Conservation (phyloP, 2,329 filamentous ascomycete genomes). For the Trichophyton schoenleinii region DNA sequence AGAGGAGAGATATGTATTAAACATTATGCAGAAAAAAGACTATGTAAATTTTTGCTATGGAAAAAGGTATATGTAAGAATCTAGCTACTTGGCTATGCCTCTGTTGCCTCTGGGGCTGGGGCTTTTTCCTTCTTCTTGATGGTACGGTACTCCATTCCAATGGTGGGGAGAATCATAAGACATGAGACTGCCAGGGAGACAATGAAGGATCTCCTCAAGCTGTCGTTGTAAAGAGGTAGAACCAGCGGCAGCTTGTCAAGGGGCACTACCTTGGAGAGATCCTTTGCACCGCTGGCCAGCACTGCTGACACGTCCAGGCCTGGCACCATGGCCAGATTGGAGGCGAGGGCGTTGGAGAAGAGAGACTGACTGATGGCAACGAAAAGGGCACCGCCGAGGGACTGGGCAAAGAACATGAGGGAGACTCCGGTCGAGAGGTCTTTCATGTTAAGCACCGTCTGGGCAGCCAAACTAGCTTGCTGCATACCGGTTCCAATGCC, state of each 20-base stretch:
- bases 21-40: too few species aligned
- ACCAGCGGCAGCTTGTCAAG: conserved; percentile 41
- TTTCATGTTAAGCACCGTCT: conserved; percentile 13
- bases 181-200: conserved; percentile 5
- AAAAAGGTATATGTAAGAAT: too few species aligned
- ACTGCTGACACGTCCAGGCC: conserved; percentile 32
- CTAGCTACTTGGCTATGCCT: too few species aligned
- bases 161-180: not conserved
- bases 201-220: conserved; percentile 24
- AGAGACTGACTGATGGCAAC: conserved; percentile 14
- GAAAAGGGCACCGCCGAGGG: conserved; percentile 15
- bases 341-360: conserved; percentile 11
- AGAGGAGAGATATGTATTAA: too few species aligned
- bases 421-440: conserved; percentile 11
- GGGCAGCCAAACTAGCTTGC: conserved; percentile 13
- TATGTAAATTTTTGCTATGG: too few species aligned
- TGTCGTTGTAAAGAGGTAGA: conserved; percentile 26
- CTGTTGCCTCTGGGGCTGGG: conserved; percentile 8
- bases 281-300: conserved; percentile 34
- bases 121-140: not conserved
- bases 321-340: conserved; percentile 17
- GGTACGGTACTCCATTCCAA: conserved; percentile 5
- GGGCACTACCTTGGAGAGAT: conserved; percentile 32
- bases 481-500: conserved; percentile 15
- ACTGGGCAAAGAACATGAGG: conserved; percentile 6